A percentile compares a stretch with the other conserved stretches of the same genome.
Evolutionary conservation across 139 green algal genomes (phyloP).

Genomic region (Micromonas pusilla): DNA sequence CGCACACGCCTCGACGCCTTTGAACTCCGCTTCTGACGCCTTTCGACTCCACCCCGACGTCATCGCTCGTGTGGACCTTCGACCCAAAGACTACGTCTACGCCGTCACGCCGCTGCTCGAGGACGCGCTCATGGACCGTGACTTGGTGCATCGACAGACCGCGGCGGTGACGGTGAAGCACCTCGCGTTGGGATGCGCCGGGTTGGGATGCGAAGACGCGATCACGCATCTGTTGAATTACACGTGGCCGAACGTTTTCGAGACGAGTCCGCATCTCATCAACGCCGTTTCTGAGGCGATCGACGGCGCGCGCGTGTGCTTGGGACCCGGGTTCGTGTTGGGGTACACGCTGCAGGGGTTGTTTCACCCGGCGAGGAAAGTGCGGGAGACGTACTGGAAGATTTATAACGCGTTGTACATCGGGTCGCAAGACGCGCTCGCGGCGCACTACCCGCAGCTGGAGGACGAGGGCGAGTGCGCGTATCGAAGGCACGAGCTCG

Average conservation of each 20-base stretch:
- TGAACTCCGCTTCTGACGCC: no score
- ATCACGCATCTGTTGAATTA: slow-evolving; percentile 94
- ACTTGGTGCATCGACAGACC: slow-evolving; percentile 95
- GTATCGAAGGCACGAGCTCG: slow-evolving; percentile 84
- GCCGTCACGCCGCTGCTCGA: slow-evolving; percentile 90
- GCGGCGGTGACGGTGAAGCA: slow-evolving; percentile 84
- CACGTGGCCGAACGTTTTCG: slow-evolving; percentile 99
- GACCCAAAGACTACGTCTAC: slow-evolving; percentile 89
- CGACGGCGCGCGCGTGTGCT: slow-evolving; percentile 76
- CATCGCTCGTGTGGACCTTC: no score
- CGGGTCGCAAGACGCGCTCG: slow-evolving; percentile 76
- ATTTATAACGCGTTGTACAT: slow-evolving; percentile 99
- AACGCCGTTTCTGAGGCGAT: slow-evolving; percentile 85
- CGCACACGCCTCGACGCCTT: no score
- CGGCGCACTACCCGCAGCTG: slow-evolving; percentile 64
- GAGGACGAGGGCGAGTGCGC: slow-evolving; percentile 70
- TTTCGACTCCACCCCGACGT: no score
- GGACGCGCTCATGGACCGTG: slow-evolving; percentile 91
- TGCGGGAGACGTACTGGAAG: slow-evolving; percentile 93
- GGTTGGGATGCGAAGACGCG: slow-evolving; percentile 93
- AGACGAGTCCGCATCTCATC: slow-evolving; percentile 88
- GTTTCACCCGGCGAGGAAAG: slow-evolving; percentile 89
- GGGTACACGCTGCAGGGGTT: slow-evolving; percentile 77
- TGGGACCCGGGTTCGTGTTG: slow-evolving; percentile 79
- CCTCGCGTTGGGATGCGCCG: slow-evolving; percentile 78